Percentiles rank a stretch among this genome's conserved stretches.
These are phyloP conservation scores for Coniophora puteana DNA, from an alignment of 1,284 basidiomycete genomes.

Conservation along the genomic window DNA sequence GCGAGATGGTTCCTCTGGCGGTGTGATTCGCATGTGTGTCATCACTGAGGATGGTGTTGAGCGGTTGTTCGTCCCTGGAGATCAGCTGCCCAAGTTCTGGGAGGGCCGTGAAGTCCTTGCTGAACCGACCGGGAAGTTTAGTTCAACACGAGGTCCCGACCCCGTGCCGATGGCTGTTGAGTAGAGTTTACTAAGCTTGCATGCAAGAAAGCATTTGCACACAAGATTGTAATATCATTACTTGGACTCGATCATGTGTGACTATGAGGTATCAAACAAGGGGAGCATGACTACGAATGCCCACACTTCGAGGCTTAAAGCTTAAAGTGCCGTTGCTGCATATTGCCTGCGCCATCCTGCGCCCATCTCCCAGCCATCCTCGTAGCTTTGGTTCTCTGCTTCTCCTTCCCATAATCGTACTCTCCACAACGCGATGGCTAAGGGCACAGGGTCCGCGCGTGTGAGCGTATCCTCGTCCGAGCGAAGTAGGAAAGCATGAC, in stretches of 20 bases:
- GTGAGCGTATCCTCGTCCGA: slow-evolving; percentile 44
- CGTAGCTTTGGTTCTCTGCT: slow-evolving; percentile 9
- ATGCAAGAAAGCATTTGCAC: slow-evolving; percentile 6
- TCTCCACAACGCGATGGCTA: slow-evolving; percentile 72
- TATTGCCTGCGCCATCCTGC: slow-evolving; percentile 19
- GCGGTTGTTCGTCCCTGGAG: slow-evolving; percentile 92
- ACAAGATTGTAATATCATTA: slow-evolving; percentile 4
- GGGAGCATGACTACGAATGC: no score
- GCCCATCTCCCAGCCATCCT: slow-evolving; percentile 31
- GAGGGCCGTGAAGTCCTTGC: slow-evolving; percentile 72
- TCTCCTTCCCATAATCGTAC: slow-evolving; percentile 68
- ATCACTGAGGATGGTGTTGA: slow-evolving; percentile 93
- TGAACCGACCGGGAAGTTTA: slow-evolving; percentile 30
- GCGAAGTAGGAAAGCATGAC: slow-evolving; percentile 66
- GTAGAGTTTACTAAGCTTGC: slow-evolving; percentile 32
- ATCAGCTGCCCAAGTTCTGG: slow-evolving; percentile 86
- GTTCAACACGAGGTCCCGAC: slow-evolving; percentile 23
- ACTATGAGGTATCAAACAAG: neutral
- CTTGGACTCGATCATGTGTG: neutral
- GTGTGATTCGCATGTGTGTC: slow-evolving; percentile 95
- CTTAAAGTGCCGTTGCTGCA: no score
- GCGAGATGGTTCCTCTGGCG: slow-evolving; percentile 96
- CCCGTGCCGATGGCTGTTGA: slow-evolving; percentile 66
- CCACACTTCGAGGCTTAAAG: no score
- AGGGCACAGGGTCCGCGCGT: slow-evolving; percentile 55